Conservation (phyloP, 805 yeast genomes). For the Candida oleophila region DNA sequence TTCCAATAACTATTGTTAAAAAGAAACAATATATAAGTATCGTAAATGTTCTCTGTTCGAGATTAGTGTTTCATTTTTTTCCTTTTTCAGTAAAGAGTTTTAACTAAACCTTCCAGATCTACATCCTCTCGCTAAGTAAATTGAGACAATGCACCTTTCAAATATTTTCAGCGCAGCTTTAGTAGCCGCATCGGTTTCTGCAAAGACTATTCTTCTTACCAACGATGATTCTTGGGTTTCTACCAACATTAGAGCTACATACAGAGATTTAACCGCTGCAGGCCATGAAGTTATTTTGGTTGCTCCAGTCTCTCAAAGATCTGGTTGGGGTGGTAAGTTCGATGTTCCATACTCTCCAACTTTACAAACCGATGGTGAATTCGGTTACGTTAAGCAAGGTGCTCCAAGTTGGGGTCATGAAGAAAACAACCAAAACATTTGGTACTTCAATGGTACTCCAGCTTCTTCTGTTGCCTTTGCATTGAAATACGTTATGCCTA, state of each 20-base stretch:
- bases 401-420: constrained; percentile 53
- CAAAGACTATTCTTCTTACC: constrained; percentile 44
- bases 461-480: constrained; percentile 52
- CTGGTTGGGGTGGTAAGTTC: constrained; percentile 52
- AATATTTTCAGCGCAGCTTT: neutral
- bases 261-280: constrained; percentile 45
- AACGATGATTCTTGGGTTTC: constrained; percentile 61
- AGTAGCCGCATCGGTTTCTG: constrained; percentile 4
- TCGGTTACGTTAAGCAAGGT: constrained; percentile 40
- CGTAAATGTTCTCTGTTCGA: neutral
- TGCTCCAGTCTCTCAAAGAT: constrained; percentile 45
- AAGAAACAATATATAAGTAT: neutral
- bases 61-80: neutral
- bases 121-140: neutral
- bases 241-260: constrained; percentile 56
- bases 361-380: constrained; percentile 40
- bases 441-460: constrained; percentile 60
- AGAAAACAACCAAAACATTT: constrained; percentile 28
- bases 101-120: neutral
- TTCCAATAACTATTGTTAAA: too few relatives aligned
- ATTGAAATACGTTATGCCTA: constrained; percentile 47
- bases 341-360: constrained; percentile 30
- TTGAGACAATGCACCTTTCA: neutral
- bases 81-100: constrained; percentile 4
- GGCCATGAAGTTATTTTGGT: constrained; percentile 44